Evolutionary conservation across 2,329 filamentous ascomycete genomes (phyloP), one percentile per base, ranked within the genome.

Genomic region (Coniella lustricola): DNA sequence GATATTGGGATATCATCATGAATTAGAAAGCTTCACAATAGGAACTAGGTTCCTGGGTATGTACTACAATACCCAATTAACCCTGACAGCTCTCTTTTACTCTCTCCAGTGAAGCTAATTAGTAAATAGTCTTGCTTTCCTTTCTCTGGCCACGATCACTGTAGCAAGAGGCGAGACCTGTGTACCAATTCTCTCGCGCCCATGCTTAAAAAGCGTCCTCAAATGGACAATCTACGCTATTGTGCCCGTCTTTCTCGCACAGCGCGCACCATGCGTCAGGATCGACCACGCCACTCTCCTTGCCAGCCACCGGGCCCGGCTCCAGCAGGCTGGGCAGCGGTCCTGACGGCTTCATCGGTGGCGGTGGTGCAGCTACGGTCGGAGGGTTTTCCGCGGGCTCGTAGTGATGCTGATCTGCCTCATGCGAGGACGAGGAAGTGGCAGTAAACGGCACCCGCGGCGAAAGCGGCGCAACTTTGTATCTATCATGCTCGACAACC

Each of bases 231-330:
- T 94, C 89, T 53, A 95, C 90, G 61, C 91, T 96, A 67, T 96
- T 87, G 64, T 98, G 93, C 13, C 93, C 93, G 61, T 98, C 93
- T 54, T 88, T 82, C 72, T 98, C 93, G 64, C 93, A 98, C 38
- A 97, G 74, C 14, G 93, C 93, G 67, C 93, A 98, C 93, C 93
- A 98, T 69, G 95, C 96, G 54, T 84, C 79, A 47, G 84, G 80
- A 60, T 97, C 89, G 55, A 91, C 75, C 40, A 87, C 71, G 1
- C 86, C 85, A 48, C 82, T 89, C 56, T 84, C 81, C 69, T 89
- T 91, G 45, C 87, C 87, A 4, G 87, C 84, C 20, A 88, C 77
- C 2, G 87, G 83, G 2, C 81, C 81, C 46, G 74, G 75, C 46
- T 82, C 82, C 71, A 81, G 78, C 7, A 75, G 77, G 59, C 81